Conservation (phyloP, 1,284 basidiomycete genomes). For the Agroathelia rolfsii region DNA sequence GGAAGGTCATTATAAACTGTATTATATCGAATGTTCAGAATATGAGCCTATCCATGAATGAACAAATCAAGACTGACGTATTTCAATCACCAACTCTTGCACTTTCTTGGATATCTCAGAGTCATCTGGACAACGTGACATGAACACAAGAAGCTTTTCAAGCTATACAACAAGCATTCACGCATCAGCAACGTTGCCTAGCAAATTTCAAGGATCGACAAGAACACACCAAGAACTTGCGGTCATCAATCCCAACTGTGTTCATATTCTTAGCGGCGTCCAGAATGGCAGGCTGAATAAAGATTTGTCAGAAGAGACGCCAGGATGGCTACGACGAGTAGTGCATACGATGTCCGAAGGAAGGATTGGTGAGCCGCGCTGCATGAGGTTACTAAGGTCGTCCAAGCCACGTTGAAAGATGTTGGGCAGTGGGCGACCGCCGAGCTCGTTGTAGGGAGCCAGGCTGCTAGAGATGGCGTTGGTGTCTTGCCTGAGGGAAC, state of each 20-base stretch:
- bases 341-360: neutral
- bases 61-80: constrained; percentile 30
- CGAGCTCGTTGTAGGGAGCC: too few species aligned
- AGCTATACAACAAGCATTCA: constrained; percentile 35
- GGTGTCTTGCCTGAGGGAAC: too few species aligned
- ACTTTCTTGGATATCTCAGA: constrained; percentile 26
- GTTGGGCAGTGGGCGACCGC: constrained; percentile 1
- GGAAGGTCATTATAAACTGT: constrained; percentile 41
- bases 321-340: too few species aligned
- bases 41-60: too few species aligned
- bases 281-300: constrained; percentile 39
- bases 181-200: too few species aligned
- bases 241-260: constrained; percentile 43
- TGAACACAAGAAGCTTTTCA: constrained; percentile 42
- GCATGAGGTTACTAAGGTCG: constrained; percentile 16
- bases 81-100: constrained; percentile 36
- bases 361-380: constrained; percentile 13
- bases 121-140: constrained; percentile 36
- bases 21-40: too few species aligned
- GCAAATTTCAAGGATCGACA: neutral
- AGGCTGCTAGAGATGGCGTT: too few species aligned
- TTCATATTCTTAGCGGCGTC: constrained; percentile 38
- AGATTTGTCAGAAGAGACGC: too few species aligned
- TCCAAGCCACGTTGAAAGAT: constrained; percentile 7
- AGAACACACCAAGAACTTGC: constrained; percentile 39